phyloP scores from a whole-genome alignment of 139 green algal genomes.

The Eudorina sp. region DNA sequence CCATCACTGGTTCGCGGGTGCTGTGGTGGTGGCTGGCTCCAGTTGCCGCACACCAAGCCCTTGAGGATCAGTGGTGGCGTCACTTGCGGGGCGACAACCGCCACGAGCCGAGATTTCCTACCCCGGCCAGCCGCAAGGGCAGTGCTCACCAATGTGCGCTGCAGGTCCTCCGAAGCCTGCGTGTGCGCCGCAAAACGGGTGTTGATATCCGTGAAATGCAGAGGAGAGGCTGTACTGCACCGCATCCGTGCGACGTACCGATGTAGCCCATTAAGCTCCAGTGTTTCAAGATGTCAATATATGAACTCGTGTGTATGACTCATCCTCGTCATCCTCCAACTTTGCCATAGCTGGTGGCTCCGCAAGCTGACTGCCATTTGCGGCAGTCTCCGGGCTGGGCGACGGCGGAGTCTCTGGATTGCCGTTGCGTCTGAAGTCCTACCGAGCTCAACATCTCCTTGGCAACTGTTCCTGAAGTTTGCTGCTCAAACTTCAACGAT shows the following conservation, averaged over 20 bases:
- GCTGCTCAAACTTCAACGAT: not conserved
- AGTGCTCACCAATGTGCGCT: constrained; percentile 77
- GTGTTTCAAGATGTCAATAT: constrained; percentile 39
- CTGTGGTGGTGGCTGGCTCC: not conserved
- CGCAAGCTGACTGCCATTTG: not conserved
- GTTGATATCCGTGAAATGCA: not conserved
- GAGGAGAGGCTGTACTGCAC: not conserved
- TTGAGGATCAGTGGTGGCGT: not conserved
- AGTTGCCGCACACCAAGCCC: not conserved
- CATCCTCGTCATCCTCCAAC: not conserved
- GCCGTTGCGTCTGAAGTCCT: no score
- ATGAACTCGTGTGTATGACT: not conserved
- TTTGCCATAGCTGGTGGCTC: not conserved
- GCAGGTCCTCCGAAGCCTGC: constrained; percentile 87
- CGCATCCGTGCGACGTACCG: not conserved
- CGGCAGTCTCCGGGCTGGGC: not conserved
- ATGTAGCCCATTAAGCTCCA: constrained; percentile 46
- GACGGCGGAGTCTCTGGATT: not conserved
- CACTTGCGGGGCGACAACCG: not conserved
- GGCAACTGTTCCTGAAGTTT: not conserved
- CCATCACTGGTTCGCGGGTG: not conserved
- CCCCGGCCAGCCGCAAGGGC: not conserved
- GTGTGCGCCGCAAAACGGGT: not conserved
- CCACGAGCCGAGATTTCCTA: not conserved
- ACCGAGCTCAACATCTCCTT: not conserved